Evolutionary conservation across 2,329 filamentous ascomycete genomes (phyloP), one percentile per base, ranked within the genome.

Genomic region (Nannizziopsis barbatae): DNA sequence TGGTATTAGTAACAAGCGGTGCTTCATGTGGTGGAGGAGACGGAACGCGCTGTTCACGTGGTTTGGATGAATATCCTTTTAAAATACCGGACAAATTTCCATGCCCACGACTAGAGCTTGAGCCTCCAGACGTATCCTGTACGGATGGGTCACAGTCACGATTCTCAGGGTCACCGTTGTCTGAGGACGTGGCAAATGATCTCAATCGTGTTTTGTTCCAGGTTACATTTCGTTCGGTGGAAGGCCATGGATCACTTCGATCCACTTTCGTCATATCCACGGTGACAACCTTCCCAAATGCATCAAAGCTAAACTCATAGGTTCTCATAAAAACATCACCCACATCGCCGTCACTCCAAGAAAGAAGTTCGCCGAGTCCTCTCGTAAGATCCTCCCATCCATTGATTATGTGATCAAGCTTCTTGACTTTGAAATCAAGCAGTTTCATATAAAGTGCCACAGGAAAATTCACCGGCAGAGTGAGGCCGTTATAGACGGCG

Each of bases 401-500:
- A 57, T 95, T 89, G 2, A 75, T 72, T 53, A 96, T 87, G 61
- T 89, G 81, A 41, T 86, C 77, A 1, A 92, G 70, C 49, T 81
- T 76, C 31, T 78, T 79, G 12, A 84, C 79, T 7, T 81, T 79
- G 50, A 83, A 72, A 7, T 77, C 79, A 0, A 94, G 72, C 0
- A 96, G 73, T 56, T 86, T 86, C 46, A 80, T 76, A 66, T 98
- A 98, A 2, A 98, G 75, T 0, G 82, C 85, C 50, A 79, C 76
- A 0, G 92, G 92, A 52, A 98, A 92, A 1, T 84, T 94, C 37
- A 96, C 76, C 0, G 92, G 92, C 1, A 98, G 72, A 0, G 89
- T 95, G 18, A 96, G 73, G 1, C 90, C 90, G 56, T 98, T 98
- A 68, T 92, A 95, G 3, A 96, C 71, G 4, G 92, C 92, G 14